phyloP scores from a whole-genome alignment of 169 alveolate genomes.

The Plasmodium coatneyi region DNA sequence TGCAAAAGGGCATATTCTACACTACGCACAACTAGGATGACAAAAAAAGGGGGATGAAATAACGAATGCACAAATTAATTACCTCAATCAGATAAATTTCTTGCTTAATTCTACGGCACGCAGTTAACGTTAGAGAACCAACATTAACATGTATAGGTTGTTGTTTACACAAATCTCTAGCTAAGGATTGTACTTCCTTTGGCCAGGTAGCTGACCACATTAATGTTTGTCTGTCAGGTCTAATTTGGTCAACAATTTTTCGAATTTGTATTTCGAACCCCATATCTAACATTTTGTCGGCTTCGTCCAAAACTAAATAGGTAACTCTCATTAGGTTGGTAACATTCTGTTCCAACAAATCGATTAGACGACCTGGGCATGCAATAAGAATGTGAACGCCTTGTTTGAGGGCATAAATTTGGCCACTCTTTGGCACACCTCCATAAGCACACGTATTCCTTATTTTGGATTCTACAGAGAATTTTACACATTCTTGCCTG shows the following conservation, averaged over 20 bases:
- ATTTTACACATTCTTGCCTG: conserved; percentile 92
- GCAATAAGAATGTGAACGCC: conserved; percentile 98
- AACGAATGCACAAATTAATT: conserved; percentile 6
- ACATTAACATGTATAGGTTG: conserved; percentile 97
- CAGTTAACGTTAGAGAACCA: conserved; percentile 93
- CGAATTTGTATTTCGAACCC: conserved; percentile 99
- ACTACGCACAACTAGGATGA: background rate
- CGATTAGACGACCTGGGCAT: conserved; percentile 96
- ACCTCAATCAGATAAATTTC: conserved; percentile 88
- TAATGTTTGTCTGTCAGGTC: conserved; percentile 95
- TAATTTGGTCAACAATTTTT: conserved; percentile 91
- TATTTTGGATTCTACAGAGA: conserved; percentile 90
- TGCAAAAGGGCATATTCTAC: background rate
- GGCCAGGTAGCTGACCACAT: conserved; percentile 99
- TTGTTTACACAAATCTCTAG: conserved; percentile 94
- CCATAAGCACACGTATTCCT: conserved; percentile 94
- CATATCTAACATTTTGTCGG: conserved; percentile 99
- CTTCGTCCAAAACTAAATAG: conserved; percentile 98
- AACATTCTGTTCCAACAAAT: conserved; percentile 92
- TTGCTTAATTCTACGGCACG: conserved; percentile 94
- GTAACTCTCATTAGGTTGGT: conserved; percentile 97
- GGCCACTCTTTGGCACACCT: conserved; percentile 94
- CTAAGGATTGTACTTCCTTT: conserved; percentile 94
- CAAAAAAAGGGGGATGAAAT: background rate
- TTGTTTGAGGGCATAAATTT: conserved; percentile 88